Percentiles rank a stretch among this genome's conserved stretches.
Evolutionary conservation across 139 green algal species (phyloP).

Genomic region (Dunaliella primolecta): DNA sequence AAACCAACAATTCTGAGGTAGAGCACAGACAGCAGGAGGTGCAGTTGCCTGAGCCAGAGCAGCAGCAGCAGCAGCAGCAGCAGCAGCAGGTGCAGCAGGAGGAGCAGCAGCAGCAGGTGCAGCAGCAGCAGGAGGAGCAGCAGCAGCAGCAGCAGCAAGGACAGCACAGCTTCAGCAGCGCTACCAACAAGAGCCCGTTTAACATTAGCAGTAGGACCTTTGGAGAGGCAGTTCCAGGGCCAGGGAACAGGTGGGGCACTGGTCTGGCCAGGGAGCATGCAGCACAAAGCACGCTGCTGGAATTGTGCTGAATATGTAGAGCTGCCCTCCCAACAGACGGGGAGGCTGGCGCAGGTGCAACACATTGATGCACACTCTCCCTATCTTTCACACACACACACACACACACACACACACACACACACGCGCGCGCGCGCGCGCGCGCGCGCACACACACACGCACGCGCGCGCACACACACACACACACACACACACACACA

Average conservation of each 20-base stretch:
- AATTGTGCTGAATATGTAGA: too few species aligned
- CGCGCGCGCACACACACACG: not conserved
- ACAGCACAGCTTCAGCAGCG: not conserved
- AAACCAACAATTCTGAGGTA: not conserved
- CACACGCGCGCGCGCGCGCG: too few species aligned
- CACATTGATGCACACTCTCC: too few species aligned
- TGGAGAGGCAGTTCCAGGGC: not conserved
- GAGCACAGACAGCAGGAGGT: not conserved
- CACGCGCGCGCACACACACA: not conserved
- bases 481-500: not conserved
- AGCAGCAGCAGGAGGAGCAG: not conserved
- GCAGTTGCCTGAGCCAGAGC: not conserved
- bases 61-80: constrained; percentile 1
- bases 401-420: too few species aligned
- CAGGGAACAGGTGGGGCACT: not conserved
- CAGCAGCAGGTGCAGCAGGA: not conserved
- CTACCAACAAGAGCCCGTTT: not conserved
- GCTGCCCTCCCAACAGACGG: not conserved
- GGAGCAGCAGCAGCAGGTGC: not conserved
- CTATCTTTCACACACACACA: too few species aligned
- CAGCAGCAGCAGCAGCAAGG: not conserved
- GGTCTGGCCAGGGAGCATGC: too few species aligned
- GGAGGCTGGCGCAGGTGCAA: not conserved
- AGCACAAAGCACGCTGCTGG: not conserved
- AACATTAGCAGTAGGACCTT: not conserved